Base-by-base conservation (phyloP, 768 basidiomycete species). In the Hypholoma sublateritium region DNA sequence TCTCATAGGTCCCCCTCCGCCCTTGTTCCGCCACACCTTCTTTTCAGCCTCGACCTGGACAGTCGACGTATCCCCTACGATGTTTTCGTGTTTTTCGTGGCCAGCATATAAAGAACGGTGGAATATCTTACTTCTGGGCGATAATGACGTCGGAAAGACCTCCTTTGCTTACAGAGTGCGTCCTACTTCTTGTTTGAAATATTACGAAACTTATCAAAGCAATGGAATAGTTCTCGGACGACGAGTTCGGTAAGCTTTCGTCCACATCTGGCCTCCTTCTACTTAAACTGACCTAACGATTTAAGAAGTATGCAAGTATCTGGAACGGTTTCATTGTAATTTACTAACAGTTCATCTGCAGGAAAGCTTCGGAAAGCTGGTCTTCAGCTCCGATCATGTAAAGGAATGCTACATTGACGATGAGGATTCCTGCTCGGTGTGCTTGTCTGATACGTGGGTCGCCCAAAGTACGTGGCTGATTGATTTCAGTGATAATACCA, bases 111-210 rank as follows among this genome's bases (percentile, higher is more conserved):
- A 57, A 11, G 59, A 65, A 53, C 48, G 59, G 44, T 69, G 64
- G 62, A 65, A 60, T 45, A 62, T 70, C 19, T 56, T 69, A 35
- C 58, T 70, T 21, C 58, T 68, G 44, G 69, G 69, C 13, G 65
- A 67, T 51, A 58, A 60, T 13, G 62, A 66, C 41, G 68, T 70
- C n/a, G 69, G 69, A 19, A 70, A 69, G 55, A 70, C 68, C 2
- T 67, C 69, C 2, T 65, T 70, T 56, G 68, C 67, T 2, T 60
- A 66, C 55, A 59, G 64, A 55, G 69, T 69, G 19, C 43, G 25
- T 47, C 5, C 45, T n/a, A 19, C 21, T 16, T 51, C 50, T 36
- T 9, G 19, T 53, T 37, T 9, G 9, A 25, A 9, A 11, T 12
- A n/a, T 25, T 6, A 25, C 43, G 34, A 46, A 9, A 36, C 22